Evolutionary conservation across 2,329 filamentous ascomycete species (phyloP).

Genomic region (Zymoseptoria tritici): DNA sequence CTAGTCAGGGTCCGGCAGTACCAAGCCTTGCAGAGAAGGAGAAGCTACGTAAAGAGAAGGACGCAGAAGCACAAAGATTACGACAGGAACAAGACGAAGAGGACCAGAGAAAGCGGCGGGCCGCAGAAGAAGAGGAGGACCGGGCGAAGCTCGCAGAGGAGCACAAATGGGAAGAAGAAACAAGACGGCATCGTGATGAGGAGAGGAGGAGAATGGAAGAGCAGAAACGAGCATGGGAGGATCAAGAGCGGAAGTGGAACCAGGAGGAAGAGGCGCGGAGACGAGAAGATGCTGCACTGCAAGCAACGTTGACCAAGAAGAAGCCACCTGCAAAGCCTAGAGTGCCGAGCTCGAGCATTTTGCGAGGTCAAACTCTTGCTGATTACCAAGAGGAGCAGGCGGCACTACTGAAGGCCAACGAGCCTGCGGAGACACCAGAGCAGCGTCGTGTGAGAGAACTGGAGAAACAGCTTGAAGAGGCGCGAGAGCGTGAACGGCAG

Average conservation of each 20-base stretch:
- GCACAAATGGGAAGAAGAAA: conserved; percentile 59
- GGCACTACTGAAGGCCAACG: conserved; percentile 30
- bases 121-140: conserved; percentile 55
- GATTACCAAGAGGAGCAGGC: conserved; percentile 72
- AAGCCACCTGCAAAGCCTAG: conserved; percentile 52
- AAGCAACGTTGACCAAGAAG: conserved; percentile 56
- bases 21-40: conserved; percentile 82
- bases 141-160: conserved; percentile 56
- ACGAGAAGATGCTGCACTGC: conserved; percentile 65
- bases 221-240: conserved; percentile 68
- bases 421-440: conserved; percentile 41
- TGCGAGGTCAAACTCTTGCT: conserved; percentile 77
- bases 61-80: conserved; percentile 47
- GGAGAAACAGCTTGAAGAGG: conserved; percentile 63
- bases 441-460: conserved; percentile 68
- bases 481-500: conserved; percentile 58
- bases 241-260: conserved; percentile 70
- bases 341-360: conserved; percentile 40
- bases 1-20: conserved; percentile 68
- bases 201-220: conserved; percentile 55
- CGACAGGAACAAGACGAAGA: conserved; percentile 44
- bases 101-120: conserved; percentile 41
- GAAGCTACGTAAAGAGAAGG: conserved; percentile 52
- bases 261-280: conserved; percentile 64
- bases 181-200: conserved; percentile 50